Base-by-base conservation (phyloP, 2,329 filamentous ascomycete genomes). In the Aspergillus fructus region DNA sequence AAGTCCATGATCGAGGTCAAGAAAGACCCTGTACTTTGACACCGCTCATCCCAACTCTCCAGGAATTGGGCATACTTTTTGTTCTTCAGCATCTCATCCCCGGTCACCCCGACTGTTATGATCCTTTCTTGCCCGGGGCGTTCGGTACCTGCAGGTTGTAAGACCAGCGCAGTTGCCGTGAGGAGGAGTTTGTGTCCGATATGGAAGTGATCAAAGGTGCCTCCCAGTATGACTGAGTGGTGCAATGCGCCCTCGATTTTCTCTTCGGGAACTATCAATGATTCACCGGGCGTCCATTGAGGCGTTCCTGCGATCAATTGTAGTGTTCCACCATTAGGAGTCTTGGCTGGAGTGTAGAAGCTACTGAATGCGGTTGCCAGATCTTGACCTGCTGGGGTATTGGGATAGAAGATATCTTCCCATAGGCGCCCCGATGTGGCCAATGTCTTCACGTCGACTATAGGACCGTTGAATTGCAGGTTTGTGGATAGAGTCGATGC, bases 151-250 rank as follows among this genome's bases (percentile, higher is more conserved):
- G 42, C 75, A 64, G 84, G 80, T 58, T 85, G 83, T 56, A 89
- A 81, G 15, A 91, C 82, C 55, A 97, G 84, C 0, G 88, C 85
- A 0, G 89, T 90, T 60, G 93, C 93, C n/a, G 93, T 92, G 19
- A 99, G 84, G 19, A 99, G 83, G n/a, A 97, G 81, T 76, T 97
- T 99, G 78, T 99, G 94, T 5, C 94, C 94, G 4, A 90, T 87
- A 71, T 99, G 94, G 21, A 99, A 83, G 74, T 97, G 92, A 73
- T 99, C 94, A 75, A 97, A 99, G 0, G 94, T 99, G 9, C 94
- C 94, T 30, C 93, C 94, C 12, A 97, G 85, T 52, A 89, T 90
- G 49, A 96, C 89, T 13, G 85, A 82, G 58, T 80, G 76, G 71
- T 90, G 84, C 42, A 65, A 62, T 15, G 49, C 53, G 19, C 59